A percentile compares a stretch with the other conserved stretches of the same genome.
phyloP scores from a whole-genome alignment of 2,329 filamentous ascomycete species.

The Podosphaera aphanis region DNA sequence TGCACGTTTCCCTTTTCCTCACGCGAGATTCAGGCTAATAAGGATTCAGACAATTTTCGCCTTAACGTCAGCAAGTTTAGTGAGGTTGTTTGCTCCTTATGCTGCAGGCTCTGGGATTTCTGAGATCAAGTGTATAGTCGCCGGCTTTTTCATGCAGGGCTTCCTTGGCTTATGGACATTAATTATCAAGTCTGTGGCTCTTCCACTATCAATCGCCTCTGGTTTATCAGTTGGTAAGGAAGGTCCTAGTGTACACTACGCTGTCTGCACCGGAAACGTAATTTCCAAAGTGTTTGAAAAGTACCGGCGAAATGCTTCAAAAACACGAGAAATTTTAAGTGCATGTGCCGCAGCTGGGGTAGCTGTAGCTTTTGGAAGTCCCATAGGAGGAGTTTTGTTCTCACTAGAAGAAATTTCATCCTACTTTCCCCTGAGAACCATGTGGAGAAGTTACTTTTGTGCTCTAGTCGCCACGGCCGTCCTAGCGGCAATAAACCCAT shows the following conservation, averaged over 20 bases:
- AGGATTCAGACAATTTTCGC: slow-evolving; percentile 45
- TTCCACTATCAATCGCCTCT: slow-evolving; percentile 81
- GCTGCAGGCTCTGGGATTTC: slow-evolving; percentile 92
- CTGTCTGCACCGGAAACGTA: slow-evolving; percentile 90
- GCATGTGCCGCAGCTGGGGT: slow-evolving; percentile 89
- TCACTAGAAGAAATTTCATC: slow-evolving; percentile 87
- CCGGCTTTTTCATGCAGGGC: slow-evolving; percentile 96
- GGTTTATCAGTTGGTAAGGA: slow-evolving; percentile 92
- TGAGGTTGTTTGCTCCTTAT: slow-evolving; percentile 83
- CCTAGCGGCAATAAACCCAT: slow-evolving; percentile 87
- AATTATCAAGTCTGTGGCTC: slow-evolving; percentile 74
- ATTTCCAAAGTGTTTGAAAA: slow-evolving; percentile 84
- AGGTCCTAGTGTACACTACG: slow-evolving; percentile 95
- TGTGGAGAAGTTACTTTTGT: slow-evolving; percentile 97
- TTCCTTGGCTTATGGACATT: slow-evolving; percentile 84
- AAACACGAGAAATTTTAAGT: slow-evolving; percentile 83
- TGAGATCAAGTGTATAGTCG: slow-evolving; percentile 98
- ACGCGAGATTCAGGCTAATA: not conserved
- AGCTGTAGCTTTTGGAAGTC: slow-evolving; percentile 88
- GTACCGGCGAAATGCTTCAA: slow-evolving; percentile 74
- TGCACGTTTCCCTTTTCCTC: slow-evolving; percentile 22
- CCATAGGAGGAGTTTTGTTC: slow-evolving; percentile 89
- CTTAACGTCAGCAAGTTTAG: slow-evolving; percentile 57
- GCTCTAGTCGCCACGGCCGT: slow-evolving; percentile 85
- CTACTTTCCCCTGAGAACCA: slow-evolving; percentile 86